Conservation (phyloP, 75 land plant species). For the Sequoia sempervirens region DNA sequence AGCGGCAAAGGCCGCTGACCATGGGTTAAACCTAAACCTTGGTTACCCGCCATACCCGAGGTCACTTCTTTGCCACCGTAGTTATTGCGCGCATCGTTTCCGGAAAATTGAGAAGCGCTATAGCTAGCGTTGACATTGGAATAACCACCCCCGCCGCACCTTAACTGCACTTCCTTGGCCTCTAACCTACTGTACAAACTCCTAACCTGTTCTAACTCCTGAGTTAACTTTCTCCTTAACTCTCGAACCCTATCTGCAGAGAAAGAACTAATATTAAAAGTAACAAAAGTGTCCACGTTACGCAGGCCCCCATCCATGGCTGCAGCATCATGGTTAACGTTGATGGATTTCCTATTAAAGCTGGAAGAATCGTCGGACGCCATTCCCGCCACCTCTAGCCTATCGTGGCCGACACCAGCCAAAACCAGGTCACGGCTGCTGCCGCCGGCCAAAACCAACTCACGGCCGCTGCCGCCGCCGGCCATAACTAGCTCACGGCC, state of each 20-base stretch:
- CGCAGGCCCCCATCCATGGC: not conserved
- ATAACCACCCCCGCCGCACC: not conserved
- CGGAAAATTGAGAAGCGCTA: slow-evolving; percentile 13
- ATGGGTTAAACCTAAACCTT: slow-evolving; percentile 4
- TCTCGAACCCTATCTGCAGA: slow-evolving; percentile 30
- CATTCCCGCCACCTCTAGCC: not conserved
- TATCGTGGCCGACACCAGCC: not conserved
- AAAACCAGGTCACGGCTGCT: not conserved
- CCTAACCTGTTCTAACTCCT: slow-evolving; percentile 55
- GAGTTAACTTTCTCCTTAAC: slow-evolving; percentile 24
- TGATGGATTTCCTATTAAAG: slow-evolving; percentile 25
- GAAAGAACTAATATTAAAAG: slow-evolving; percentile 21
- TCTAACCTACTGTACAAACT: slow-evolving; percentile 31
- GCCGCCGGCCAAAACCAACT: not conserved
- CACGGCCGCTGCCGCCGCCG: slow-evolving; percentile 1
- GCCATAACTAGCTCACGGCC: not conserved
- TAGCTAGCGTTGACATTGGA: slow-evolving; percentile 10
- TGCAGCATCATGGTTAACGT: not conserved
- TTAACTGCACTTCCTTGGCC: slow-evolving; percentile 22
- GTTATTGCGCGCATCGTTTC: slow-evolving; percentile 1
- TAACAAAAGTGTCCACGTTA: slow-evolving; percentile 17
- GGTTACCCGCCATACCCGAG: slow-evolving; percentile 11
- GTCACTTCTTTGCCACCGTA: slow-evolving; percentile 8
- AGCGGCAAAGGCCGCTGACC: slow-evolving; percentile 24
- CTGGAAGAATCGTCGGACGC: slow-evolving; percentile 54